These are phyloP conservation scores for Boletus sensibilis DNA, from an alignment of 768 basidiomycete species.

Conservation along the genomic window DNA sequence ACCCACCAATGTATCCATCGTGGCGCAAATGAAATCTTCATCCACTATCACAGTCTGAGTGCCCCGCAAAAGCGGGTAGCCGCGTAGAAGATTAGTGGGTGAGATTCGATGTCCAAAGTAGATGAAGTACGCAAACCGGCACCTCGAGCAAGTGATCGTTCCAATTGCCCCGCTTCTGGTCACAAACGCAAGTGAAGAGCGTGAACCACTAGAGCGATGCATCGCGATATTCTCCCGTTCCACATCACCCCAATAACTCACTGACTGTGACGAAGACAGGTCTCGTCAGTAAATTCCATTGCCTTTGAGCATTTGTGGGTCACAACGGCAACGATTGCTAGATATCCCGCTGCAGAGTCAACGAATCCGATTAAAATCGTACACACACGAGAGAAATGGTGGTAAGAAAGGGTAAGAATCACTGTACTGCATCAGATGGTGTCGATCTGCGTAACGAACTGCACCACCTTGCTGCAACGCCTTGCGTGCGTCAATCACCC, in stretches of 20 bases:
- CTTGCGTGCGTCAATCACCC: background rate
- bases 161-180: background rate
- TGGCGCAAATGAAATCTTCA: background rate
- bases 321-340: background rate
- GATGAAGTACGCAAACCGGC: background rate
- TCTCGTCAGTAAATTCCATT: background rate
- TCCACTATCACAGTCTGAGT: background rate
- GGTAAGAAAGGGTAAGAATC: background rate
- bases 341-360: background rate
- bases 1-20: background rate
- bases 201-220: background rate
- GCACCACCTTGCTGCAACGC: background rate
- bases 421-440: too few species aligned
- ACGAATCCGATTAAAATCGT: too few species aligned
- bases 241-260: too few species aligned
- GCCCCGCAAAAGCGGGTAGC: background rate
- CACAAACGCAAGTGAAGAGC: background rate
- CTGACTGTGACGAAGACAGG: background rate
- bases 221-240: background rate
- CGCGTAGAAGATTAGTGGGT: background rate
- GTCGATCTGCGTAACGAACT: background rate
- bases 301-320: background rate
- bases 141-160: background rate
- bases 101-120: background rate
- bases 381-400: background rate